phyloP scores from a whole-genome alignment of 75 land plant genomes.

The Selaginella moellendorffii region DNA sequence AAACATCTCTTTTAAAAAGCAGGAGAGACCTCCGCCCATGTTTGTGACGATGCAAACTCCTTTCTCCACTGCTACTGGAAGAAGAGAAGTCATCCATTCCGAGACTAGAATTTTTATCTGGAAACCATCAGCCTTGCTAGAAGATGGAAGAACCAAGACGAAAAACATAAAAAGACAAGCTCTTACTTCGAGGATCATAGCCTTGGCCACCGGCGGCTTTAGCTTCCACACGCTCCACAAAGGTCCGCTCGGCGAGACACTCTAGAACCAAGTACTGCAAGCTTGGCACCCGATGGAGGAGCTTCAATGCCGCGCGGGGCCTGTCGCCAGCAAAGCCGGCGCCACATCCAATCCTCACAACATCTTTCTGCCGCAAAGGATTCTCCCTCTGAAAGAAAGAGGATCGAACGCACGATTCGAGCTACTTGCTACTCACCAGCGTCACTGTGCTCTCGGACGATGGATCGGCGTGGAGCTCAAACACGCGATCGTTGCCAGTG shows the following conservation, averaged over 20 bases:
- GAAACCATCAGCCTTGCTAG: no score
- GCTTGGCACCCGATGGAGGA: constrained; percentile 46
- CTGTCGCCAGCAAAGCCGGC: constrained; percentile 93
- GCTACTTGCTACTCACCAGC: neutral
- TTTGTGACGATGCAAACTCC: constrained; percentile 74
- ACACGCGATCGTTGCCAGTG: no score
- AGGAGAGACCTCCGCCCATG: constrained; percentile 76
- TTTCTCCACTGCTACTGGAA: constrained; percentile 55
- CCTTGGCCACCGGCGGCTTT: constrained; percentile 71
- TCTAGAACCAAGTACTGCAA: constrained; percentile 78
- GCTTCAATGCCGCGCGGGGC: constrained; percentile 59
- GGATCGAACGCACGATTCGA: neutral
- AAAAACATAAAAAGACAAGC: no score
- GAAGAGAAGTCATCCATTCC: constrained; percentile 63
- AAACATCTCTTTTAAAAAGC: no score
- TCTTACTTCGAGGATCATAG: constrained; percentile 78
- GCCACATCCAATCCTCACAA: constrained; percentile 71
- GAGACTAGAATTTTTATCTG: constrained; percentile 65
- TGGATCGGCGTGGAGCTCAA: no score
- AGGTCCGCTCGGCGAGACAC: constrained; percentile 82
- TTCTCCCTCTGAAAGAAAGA: constrained; percentile 33
- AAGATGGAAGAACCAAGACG: no score
- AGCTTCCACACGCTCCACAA: constrained; percentile 50
- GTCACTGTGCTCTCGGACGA: neutral
- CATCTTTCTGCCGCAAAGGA: constrained; percentile 41